Conservation (phyloP, 2,329 filamentous ascomycete species). For the Zymoseptoria ardabiliae region DNA sequence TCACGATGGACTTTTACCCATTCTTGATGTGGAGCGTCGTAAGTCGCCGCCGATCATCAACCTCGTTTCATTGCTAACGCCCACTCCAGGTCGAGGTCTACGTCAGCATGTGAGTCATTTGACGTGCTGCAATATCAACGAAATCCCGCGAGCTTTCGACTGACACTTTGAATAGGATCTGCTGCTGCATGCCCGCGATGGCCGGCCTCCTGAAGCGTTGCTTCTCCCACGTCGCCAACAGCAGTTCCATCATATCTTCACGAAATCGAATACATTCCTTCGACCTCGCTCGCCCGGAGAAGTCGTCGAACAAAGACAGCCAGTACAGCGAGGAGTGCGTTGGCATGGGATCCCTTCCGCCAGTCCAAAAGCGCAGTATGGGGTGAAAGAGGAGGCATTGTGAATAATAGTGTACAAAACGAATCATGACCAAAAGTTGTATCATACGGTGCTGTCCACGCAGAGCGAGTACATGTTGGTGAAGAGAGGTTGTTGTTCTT, state of each 20-base stretch:
- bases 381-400: neutral
- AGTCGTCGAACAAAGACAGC: neutral
- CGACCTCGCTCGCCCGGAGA: neutral
- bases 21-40: constrained; percentile 4
- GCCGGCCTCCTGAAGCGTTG: neutral
- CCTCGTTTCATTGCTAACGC: neutral
- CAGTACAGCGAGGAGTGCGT: neutral
- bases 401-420: neutral
- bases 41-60: neutral
- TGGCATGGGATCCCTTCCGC: neutral
- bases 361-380: neutral
- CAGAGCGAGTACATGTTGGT: neutral
- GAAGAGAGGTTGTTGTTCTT: too few species aligned
- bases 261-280: neutral
- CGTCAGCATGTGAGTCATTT: neutral
- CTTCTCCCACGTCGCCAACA: neutral
- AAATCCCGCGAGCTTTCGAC: neutral
- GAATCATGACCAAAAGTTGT: neutral
- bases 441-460: neutral
- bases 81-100: neutral
- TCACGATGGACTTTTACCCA: constrained; percentile 9
- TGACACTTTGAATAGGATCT: neutral
- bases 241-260: neutral
- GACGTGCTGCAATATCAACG: neutral
- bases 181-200: constrained; percentile 6